These are phyloP conservation scores for Lasiosphaeria hispida DNA, from an alignment of 495 filamentous ascomycete genomes.

Conservation along the genomic window DNA sequence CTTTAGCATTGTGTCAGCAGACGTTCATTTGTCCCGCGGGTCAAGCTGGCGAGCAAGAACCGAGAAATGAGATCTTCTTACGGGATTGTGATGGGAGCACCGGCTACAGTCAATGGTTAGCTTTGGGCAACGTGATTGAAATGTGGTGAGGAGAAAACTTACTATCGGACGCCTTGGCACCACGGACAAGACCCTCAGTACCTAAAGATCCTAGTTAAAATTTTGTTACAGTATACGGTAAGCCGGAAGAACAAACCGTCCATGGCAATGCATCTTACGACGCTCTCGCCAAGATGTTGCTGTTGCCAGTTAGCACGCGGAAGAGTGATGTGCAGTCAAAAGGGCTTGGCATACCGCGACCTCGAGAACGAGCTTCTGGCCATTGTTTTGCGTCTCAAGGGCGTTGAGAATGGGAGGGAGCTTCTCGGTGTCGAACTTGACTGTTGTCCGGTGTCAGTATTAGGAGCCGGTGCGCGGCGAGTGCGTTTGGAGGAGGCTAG, in stretches of 20 bases:
- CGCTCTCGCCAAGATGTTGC: conserved; percentile 99
- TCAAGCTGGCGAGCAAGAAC: neutral
- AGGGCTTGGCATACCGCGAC: conserved; percentile 71
- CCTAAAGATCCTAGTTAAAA: conserved; percentile 49
- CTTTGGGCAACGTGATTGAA: neutral
- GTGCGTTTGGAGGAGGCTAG: conserved; percentile 1
- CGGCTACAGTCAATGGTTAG: conserved; percentile 46
- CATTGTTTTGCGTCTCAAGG: conserved; percentile 84
- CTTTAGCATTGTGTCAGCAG: conserved; percentile 12
- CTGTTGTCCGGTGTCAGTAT: conserved; percentile 38
- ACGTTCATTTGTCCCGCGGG: neutral
- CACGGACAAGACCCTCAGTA: conserved; percentile 98
- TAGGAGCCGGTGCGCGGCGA: neutral
- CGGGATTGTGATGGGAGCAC: conserved; percentile 93
- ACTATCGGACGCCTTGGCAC: conserved; percentile 74
- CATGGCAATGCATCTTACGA: conserved; percentile 99
- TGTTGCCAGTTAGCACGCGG: conserved; percentile 49
- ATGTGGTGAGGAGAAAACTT: conserved; percentile 9
- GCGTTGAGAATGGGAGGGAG: conserved; percentile 98
- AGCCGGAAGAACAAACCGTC: conserved; percentile 72
- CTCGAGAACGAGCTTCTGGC: conserved; percentile 93
- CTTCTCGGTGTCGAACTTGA: conserved; percentile 92
- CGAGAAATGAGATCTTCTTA: conserved; percentile 27
- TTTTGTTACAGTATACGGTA: conserved; percentile 26
- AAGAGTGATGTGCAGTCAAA: neutral